Percentiles rank a stretch among this genome's conserved stretches.
These are phyloP conservation scores for Trichosporon inkin DNA, from an alignment of 1,284 basidiomycete species.

Conservation along the genomic window DNA sequence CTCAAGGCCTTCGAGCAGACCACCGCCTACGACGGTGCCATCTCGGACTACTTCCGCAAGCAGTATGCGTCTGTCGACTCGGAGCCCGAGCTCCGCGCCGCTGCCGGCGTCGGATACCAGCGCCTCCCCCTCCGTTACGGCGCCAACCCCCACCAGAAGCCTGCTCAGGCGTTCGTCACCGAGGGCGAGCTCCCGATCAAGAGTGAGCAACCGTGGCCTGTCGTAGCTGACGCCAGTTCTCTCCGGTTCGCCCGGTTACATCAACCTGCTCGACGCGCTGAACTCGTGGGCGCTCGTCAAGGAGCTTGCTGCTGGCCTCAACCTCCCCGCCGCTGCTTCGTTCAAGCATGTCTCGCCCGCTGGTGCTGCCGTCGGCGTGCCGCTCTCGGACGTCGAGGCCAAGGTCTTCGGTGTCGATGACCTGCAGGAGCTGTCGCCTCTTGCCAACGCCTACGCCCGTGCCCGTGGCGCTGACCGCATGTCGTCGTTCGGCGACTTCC, in stretches of 20 bases:
- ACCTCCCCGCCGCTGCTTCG: slow-evolving; percentile 89
- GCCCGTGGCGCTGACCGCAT: slow-evolving; percentile 97
- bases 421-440: slow-evolving; percentile 76
- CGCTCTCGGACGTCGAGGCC: slow-evolving; percentile 79
- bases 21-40: slow-evolving; percentile 89
- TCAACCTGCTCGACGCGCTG: slow-evolving; percentile 97
- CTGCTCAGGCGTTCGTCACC: slow-evolving; percentile 92
- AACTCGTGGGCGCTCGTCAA: slow-evolving; percentile 96
- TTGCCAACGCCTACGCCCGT: slow-evolving; percentile 91
- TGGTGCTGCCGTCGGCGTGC: slow-evolving; percentile 86
- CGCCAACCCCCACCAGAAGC: slow-evolving; percentile 98
- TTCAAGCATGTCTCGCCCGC: slow-evolving; percentile 99
- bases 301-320: slow-evolving; percentile 76
- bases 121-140: slow-evolving; percentile 88
- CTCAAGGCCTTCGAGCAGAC: slow-evolving; percentile 98
- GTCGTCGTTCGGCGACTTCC: slow-evolving; percentile 99
- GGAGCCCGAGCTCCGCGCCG: slow-evolving; percentile 61
- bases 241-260: slow-evolving; percentile 94
- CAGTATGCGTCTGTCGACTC: slow-evolving; percentile 82
- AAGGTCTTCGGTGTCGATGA: slow-evolving; percentile 97
- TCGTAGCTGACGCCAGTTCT: slow-evolving; percentile 59
- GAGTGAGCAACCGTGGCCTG: slow-evolving; percentile 55
- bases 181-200: slow-evolving; percentile 90
- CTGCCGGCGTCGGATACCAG: slow-evolving; percentile 62
- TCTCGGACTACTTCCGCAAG: slow-evolving; percentile 93